Conservation (phyloP, 805 yeast species). For the Candida maesae region DNA sequence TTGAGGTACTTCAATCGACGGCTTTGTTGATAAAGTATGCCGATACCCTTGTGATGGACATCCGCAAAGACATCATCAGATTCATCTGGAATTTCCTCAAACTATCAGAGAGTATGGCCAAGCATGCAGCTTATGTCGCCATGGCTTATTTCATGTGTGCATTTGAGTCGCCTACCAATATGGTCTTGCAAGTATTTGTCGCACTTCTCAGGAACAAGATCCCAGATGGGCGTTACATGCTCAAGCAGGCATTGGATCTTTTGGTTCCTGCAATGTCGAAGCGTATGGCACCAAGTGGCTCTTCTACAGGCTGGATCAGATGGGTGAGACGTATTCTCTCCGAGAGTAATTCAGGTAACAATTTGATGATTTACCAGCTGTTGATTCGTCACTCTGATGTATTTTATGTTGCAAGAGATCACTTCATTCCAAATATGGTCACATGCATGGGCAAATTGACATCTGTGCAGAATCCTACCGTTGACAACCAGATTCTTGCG, state of each 20-base stretch:
- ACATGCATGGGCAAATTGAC: slow-evolving; percentile 91
- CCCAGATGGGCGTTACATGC: slow-evolving; percentile 76
- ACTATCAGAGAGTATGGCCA: slow-evolving; percentile 81
- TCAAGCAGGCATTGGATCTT: slow-evolving; percentile 80
- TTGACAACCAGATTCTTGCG: slow-evolving; percentile 81
- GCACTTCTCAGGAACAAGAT: slow-evolving; percentile 84
- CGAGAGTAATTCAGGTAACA: slow-evolving; percentile 86
- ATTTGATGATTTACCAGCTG: slow-evolving; percentile 82
- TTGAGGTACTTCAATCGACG: slow-evolving; percentile 78
- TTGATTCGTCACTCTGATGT: slow-evolving; percentile 81
- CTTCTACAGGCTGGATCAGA: slow-evolving; percentile 69
- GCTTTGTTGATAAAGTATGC: slow-evolving; percentile 70
- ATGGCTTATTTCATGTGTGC: slow-evolving; percentile 83
- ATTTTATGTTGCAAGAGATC: slow-evolving; percentile 83
- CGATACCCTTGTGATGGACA: slow-evolving; percentile 52
- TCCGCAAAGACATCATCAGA: slow-evolving; percentile 80
- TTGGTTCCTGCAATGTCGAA: slow-evolving; percentile 83
- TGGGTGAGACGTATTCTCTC: slow-evolving; percentile 92
- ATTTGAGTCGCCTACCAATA: slow-evolving; percentile 82
- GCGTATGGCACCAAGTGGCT: slow-evolving; percentile 52
- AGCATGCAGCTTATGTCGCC: slow-evolving; percentile 89
- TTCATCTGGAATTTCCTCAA: slow-evolving; percentile 93
- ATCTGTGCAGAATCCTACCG: slow-evolving; percentile 67
- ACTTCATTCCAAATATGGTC: slow-evolving; percentile 83
- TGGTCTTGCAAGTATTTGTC: slow-evolving; percentile 89